A percentile compares a stretch with the other conserved stretches of the same genome.
Evolutionary conservation across 139 green algal species (phyloP).

Genomic region (Desmodesmus armatus): DNA sequence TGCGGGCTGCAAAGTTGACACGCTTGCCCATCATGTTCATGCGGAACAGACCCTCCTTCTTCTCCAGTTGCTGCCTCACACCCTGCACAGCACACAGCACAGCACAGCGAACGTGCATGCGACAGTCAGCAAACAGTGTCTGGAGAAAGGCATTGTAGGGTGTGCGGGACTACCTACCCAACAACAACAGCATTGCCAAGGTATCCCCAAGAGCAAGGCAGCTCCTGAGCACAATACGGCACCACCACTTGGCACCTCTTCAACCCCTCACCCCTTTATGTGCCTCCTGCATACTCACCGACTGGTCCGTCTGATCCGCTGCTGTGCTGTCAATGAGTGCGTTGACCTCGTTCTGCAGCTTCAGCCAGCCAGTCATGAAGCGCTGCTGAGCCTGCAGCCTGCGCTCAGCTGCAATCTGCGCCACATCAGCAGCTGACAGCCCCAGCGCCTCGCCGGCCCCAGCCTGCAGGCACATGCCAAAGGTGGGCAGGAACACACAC

Average conservation of each 20-base stretch:
- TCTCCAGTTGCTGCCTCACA: constrained; percentile 71
- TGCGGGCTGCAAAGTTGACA: constrained; percentile 97
- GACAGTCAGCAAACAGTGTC: no score
- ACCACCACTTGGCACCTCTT: no score
- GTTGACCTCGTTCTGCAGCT: constrained; percentile 89
- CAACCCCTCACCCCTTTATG: background rate
- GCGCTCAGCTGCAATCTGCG: background rate
- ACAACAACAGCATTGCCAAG: no score
- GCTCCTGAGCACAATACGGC: no score
- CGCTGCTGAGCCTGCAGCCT: constrained; percentile 46
- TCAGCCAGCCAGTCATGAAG: constrained; percentile 77
- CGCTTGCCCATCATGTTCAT: constrained; percentile 99
- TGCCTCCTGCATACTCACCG: background rate
- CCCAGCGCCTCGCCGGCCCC: background rate
- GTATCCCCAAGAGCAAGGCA: no score
- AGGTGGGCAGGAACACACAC: background rate
- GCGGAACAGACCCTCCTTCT: constrained; percentile 99
- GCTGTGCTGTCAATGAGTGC: constrained; percentile 87
- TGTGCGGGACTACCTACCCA: no score
- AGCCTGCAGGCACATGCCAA: background rate
- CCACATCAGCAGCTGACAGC: background rate
- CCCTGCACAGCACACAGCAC: background rate
- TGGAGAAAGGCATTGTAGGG: no score
- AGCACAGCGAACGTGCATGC: background rate
- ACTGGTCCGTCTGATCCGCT: constrained; percentile 54